Evolutionary conservation across 1,284 basidiomycete species (phyloP).

Genomic region (Golubevia sp.): DNA sequence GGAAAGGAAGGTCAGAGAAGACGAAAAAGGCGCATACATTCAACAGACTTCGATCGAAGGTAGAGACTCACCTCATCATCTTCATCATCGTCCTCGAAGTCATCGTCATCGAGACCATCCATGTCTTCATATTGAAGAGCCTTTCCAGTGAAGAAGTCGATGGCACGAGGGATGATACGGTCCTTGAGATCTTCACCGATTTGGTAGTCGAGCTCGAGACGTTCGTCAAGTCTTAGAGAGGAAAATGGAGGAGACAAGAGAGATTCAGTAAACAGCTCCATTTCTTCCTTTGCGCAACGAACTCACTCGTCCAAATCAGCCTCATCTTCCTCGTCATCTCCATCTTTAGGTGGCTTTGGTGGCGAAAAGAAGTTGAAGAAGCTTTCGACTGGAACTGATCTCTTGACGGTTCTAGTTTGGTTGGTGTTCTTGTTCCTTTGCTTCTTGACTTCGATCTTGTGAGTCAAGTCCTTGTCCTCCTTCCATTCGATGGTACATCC

Average conservation of each 20-base stretch:
- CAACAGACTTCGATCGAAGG: too few species aligned
- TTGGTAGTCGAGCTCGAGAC: conserved; percentile 95
- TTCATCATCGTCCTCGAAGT: conserved; percentile 67
- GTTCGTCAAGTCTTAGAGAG: conserved; percentile 72
- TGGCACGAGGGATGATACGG: conserved; percentile 89
- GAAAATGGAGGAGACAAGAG: neutral
- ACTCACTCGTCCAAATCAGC: conserved; percentile 41
- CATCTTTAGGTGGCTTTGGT: conserved; percentile 52
- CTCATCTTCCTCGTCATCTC: conserved; percentile 43
- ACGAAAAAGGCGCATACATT: conserved; percentile 4
- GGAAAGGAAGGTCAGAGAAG: neutral
- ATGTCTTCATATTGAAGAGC: conserved; percentile 82
- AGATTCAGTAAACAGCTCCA: too few species aligned
- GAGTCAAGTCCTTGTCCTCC: conserved; percentile 95
- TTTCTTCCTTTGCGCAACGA: too few species aligned
- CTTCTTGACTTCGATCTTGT: conserved; percentile 98
- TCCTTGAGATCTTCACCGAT: conserved; percentile 98
- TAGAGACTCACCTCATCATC: conserved; percentile 10
- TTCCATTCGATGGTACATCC: conserved; percentile 94
- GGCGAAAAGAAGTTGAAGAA: conserved; percentile 62
- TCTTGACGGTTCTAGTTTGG: conserved; percentile 61
- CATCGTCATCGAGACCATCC: conserved; percentile 67
- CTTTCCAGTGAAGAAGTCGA: conserved; percentile 89
- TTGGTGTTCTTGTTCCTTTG: conserved; percentile 82
- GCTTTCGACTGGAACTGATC: conserved; percentile 56